These are phyloP conservation scores for Blastomyces parvus DNA, from an alignment of 2,329 filamentous ascomycete genomes.

Conservation along the genomic window DNA sequence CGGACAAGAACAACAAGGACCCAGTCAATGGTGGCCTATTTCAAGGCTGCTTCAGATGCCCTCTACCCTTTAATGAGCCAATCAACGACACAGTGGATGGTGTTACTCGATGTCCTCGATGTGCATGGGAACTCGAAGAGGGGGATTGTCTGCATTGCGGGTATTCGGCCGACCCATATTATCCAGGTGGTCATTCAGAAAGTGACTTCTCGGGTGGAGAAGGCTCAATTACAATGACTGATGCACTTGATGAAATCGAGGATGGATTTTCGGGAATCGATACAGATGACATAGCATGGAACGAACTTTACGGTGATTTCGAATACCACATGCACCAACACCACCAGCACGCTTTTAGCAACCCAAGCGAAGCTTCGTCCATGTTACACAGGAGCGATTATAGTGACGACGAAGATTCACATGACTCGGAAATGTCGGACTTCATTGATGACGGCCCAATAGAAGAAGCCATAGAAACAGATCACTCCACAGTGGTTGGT, in stretches of 20 bases:
- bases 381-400: not conserved
- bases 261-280: conserved; percentile 26
- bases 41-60: conserved; percentile 47
- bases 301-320: not conserved
- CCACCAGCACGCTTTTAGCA: not conserved
- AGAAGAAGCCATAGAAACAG: conserved; percentile 9
- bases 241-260: conserved; percentile 28
- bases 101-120: conserved; percentile 53
- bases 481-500: conserved; percentile 3
- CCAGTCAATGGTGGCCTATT: conserved; percentile 50
- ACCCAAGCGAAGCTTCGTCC: not conserved
- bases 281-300: conserved; percentile 16
- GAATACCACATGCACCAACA: not conserved
- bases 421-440: conserved; percentile 17
- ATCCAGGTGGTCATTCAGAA: conserved; percentile 44
- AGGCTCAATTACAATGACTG: conserved; percentile 27
- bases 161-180: conserved; percentile 42
- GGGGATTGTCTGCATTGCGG: conserved; percentile 49
- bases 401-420: conserved; percentile 12
- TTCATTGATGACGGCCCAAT: conserved; percentile 17
- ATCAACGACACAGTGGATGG: conserved; percentile 51
- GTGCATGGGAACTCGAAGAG: conserved; percentile 55
- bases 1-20: conserved; percentile 48
- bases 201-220: not conserved
- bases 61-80: conserved; percentile 27